Evolutionary conservation across 805 yeast genomes (phyloP), one percentile per base, ranked within the genome.

Genomic region (Sungouiozyma intestinalis): DNA sequence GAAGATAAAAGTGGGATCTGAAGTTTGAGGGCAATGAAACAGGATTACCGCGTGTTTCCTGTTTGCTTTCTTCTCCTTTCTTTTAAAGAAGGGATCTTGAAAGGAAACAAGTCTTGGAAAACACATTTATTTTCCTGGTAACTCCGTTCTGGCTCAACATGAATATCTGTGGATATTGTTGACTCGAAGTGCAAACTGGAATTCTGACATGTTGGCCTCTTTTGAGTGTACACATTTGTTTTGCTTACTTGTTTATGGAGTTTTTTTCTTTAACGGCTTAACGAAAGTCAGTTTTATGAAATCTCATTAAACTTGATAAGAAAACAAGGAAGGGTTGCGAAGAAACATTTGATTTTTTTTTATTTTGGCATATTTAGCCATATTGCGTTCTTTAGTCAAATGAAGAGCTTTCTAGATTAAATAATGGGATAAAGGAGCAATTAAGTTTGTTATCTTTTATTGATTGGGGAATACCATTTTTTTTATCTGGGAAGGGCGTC

Each of bases 381-480:
- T 24, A 11, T 7, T 24, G 6, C 29, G 29, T 24, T 24, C 29
- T 24, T 24, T 24, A 24, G 29, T 24, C 29, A 11, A 24, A 24
- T 24, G 29, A 24, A 24, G 29, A 11, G 11, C 29, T 24, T 24
- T 24, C 27, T 16, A n/a, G 3, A n/a, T 17, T 19, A 4, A 20
- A 9, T 1, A n/a, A 7, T 24, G 29, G 29, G 8, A 9, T 34
- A 45, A 46, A 48, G 55, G 63, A 59, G 49, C 63, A 57, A 59
- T 59, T 59, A 44, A 43, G 9, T 58, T 59, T 58, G 61, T 47
- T 34, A 40, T 57, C 61, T 52, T 53, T 46, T 39, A 20, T 32
- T 19, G 29, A 6, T 24, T 24, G 51, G 44, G 47, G 24, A 24
- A 35, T 32, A 31, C 4, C 14, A 6, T 5, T n/a, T 11, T 32